phyloP scores from a whole-genome alignment of 805 yeast species.

The Starmerella floricola region DNA sequence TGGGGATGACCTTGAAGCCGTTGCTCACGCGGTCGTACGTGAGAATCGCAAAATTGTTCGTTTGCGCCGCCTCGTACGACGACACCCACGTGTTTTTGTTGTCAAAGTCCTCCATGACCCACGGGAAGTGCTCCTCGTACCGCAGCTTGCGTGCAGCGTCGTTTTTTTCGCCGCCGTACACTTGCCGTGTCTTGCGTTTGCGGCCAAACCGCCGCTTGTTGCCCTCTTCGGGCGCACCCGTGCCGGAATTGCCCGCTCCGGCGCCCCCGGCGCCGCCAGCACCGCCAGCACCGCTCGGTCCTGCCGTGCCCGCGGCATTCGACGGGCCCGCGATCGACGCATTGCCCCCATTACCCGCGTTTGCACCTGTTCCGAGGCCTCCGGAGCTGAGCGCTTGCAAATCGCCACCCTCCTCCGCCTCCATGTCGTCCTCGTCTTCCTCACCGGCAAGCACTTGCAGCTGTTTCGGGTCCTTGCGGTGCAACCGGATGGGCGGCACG shows the following conservation, averaged over 20 bases:
- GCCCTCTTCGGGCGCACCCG: slow-evolving; percentile 21
- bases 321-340: not conserved
- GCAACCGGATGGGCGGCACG: slow-evolving; percentile 72
- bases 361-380: not conserved
- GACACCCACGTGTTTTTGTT: slow-evolving; percentile 93
- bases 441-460: slow-evolving; percentile 61
- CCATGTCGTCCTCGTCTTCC: slow-evolving; percentile 18
- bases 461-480: slow-evolving; percentile 86
- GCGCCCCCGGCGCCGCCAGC: no score
- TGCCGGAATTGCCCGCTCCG: slow-evolving; percentile 3
- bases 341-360: not conserved
- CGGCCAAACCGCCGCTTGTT: slow-evolving; percentile 32
- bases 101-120: slow-evolving; percentile 96
- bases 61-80: slow-evolving; percentile 80
- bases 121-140: slow-evolving; percentile 93
- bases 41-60: slow-evolving; percentile 74
- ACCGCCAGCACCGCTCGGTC: no score
- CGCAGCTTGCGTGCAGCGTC: slow-evolving; percentile 73
- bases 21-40: slow-evolving; percentile 56
- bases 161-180: slow-evolving; percentile 69
- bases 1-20: slow-evolving; percentile 89
- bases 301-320: no score
- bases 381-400: no score
- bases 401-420: slow-evolving; percentile 1
- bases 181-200: slow-evolving; percentile 67